Base-by-base conservation (phyloP, 208 protist species). In the Trypanosomatidae sp. region DNA sequence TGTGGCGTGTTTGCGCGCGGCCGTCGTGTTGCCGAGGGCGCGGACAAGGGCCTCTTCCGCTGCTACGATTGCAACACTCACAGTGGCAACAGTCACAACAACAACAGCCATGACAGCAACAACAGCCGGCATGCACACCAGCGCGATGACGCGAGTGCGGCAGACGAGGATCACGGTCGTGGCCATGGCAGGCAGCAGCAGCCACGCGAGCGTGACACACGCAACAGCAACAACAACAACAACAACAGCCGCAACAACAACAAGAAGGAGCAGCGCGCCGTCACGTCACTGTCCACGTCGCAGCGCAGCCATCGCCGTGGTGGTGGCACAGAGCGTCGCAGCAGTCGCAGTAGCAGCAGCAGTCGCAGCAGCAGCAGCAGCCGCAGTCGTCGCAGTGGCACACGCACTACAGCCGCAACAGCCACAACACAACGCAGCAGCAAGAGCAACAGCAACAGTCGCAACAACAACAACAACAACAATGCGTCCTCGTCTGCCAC, bases 1-100 rank as follows among this genome's bases (percentile, higher is more conserved):
- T 90, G 81, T 43, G 54, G 56, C 20, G 75, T 77, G 55, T 90
- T 90, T 48, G 63, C 64, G 26, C 53, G 67, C 33, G 66, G 72
- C 0, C 50, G 64, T n/a, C 67, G 69, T 2, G 71, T 71, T 56
- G 33, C 47, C 6, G 55, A 48, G 32, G 59, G 70, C 3, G 51
- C 55, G 19, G 48, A 61, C 18, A 70, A 70, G 45, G 69, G 75
- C 8, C 55, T 56, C 43, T 60, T 67, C n/a, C 48, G 66, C 30
- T 85, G 75, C 44, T 54, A 52, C 37, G 24, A 40, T 4, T 76
- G 68, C 41, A 45, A 42, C 28, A 15, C 23, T 4, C 6, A 22
- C 23, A 25, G 4, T 6, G 19, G 8, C n/a, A 32, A 25, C 11
- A 25, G 11, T 16, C 6, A 45, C 24, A 27, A 45, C 23, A 6